A percentile compares a stretch with the other conserved stretches of the same genome.
These are phyloP conservation scores for Penicillium simplicissimum DNA, from an alignment of 495 filamentous ascomycete species.

Conservation along the genomic window DNA sequence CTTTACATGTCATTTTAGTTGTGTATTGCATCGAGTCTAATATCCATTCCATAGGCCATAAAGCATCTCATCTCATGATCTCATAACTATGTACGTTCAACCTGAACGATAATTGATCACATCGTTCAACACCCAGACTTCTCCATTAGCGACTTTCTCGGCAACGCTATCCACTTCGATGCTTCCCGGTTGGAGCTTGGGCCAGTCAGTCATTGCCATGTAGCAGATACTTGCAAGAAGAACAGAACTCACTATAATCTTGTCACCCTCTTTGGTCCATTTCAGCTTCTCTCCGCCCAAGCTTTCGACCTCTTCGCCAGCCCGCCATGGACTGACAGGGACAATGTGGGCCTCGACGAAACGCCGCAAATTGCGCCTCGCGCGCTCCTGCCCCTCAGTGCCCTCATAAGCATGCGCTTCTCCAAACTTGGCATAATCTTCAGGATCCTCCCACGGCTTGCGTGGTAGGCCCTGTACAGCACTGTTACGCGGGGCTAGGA, in stretches of 20 bases:
- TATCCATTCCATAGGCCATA: conserved; percentile 13
- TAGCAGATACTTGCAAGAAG: not conserved
- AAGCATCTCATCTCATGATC: conserved; percentile 15
- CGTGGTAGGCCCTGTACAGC: conserved; percentile 75
- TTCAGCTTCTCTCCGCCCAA: conserved; percentile 72
- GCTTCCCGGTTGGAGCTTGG: conserved; percentile 75
- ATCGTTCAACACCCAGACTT: conserved; percentile 74
- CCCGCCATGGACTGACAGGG: conserved; percentile 73
- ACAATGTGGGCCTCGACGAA: conserved; percentile 91
- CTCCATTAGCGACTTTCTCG: conserved; percentile 77
- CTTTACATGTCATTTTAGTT: not conserved
- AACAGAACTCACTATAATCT: conserved; percentile 63
- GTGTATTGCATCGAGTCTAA: not conserved
- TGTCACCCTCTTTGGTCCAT: conserved; percentile 79
- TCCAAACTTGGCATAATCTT: conserved; percentile 74
- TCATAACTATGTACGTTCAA: conserved; percentile 5
- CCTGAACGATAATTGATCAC: conserved; percentile 60
- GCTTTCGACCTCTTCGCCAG: conserved; percentile 70
- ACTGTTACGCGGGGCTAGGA: conserved; percentile 84
- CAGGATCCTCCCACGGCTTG: conserved; percentile 92
- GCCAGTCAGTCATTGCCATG: conserved; percentile 1
- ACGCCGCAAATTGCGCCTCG: conserved; percentile 71
- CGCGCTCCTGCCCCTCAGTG: conserved; percentile 72
- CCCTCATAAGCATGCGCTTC: conserved; percentile 76
- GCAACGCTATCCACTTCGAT: conserved; percentile 73